These are phyloP conservation scores for Exophiala dermatitidis DNA, from an alignment of 2,329 filamentous ascomycete species.

Conservation along the genomic window DNA sequence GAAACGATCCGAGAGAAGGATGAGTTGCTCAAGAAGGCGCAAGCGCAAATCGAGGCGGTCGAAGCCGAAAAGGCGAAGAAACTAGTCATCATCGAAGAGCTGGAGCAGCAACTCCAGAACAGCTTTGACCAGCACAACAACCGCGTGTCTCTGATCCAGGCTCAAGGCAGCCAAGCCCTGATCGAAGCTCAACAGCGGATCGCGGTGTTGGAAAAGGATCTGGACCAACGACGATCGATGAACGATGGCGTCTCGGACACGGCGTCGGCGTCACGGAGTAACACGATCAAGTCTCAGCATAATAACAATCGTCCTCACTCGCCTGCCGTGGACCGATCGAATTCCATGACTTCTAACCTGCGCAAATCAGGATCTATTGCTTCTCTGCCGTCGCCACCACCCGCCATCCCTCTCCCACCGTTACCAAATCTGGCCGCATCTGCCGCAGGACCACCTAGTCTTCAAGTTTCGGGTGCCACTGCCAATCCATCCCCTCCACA, in stretches of 20 bases:
- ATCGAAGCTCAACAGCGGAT: slow-evolving; percentile 68
- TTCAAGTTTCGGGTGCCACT: slow-evolving; percentile 40
- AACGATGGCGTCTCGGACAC: slow-evolving; percentile 43
- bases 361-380: slow-evolving; percentile 78
- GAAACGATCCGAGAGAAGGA: slow-evolving; percentile 41
- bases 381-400: slow-evolving; percentile 85
- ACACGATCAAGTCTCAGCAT: slow-evolving; percentile 26
- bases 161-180: slow-evolving; percentile 65
- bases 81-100: slow-evolving; percentile 82
- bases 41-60: slow-evolving; percentile 44
- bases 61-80: slow-evolving; percentile 76
- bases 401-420: slow-evolving; percentile 90
- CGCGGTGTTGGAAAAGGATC: slow-evolving; percentile 57
- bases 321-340: slow-evolving; percentile 45
- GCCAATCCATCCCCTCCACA: slow-evolving; percentile 52
- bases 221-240: slow-evolving; percentile 40
- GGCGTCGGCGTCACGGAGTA: slow-evolving; percentile 21
- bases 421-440: slow-evolving; percentile 48
- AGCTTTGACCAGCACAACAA: slow-evolving; percentile 96
- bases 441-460: slow-evolving; percentile 41
- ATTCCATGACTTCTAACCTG: slow-evolving; percentile 59
- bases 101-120: slow-evolving; percentile 90
- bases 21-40: slow-evolving; percentile 41
- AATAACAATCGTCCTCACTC: slow-evolving; percentile 32
- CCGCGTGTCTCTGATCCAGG: slow-evolving; percentile 72